Percentiles rank a stretch among this genome's conserved stretches.
phyloP scores from a whole-genome alignment of 1,284 basidiomycete genomes.

The Austroboletus niveus region DNA sequence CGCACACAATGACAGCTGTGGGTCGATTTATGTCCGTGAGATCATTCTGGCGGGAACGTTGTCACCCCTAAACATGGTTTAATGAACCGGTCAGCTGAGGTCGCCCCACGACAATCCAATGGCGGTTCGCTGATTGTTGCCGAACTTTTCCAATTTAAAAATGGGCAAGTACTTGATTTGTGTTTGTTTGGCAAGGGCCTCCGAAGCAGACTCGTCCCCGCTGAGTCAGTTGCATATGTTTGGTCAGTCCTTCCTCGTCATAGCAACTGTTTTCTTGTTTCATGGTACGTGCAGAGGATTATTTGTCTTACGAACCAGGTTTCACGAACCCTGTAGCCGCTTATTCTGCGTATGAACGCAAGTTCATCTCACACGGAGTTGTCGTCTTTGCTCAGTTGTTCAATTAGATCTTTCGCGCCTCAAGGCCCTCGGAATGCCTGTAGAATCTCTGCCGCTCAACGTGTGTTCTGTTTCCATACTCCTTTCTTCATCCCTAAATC shows the following conservation, averaged over 20 bases:
- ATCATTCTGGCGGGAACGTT: no score
- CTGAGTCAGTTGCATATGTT: constrained; percentile 35
- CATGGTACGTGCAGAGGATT: constrained; percentile 42
- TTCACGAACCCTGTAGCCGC: constrained; percentile 43
- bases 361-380: constrained; percentile 24
- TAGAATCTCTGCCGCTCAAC: constrained; percentile 60
- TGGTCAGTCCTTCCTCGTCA: constrained; percentile 41
- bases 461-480: constrained; percentile 38
- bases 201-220: neutral
- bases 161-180: neutral
- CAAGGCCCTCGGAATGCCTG: constrained; percentile 70
- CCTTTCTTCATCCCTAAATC: neutral
- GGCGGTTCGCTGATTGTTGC: neutral
- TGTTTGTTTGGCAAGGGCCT: neutral
- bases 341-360: constrained; percentile 65
- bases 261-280: constrained; percentile 47
- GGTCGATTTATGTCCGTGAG: no score
- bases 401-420: constrained; percentile 64
- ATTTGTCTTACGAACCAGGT: neutral
- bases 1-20: no score
- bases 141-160: neutral
- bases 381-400: constrained; percentile 6
- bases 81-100: no score
- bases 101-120: no score
- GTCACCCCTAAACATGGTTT: no score